A percentile compares a stretch with the other conserved stretches of the same genome.
These are phyloP conservation scores for Yamadazyma philogaea DNA, from an alignment of 805 yeast species.

Conservation along the genomic window DNA sequence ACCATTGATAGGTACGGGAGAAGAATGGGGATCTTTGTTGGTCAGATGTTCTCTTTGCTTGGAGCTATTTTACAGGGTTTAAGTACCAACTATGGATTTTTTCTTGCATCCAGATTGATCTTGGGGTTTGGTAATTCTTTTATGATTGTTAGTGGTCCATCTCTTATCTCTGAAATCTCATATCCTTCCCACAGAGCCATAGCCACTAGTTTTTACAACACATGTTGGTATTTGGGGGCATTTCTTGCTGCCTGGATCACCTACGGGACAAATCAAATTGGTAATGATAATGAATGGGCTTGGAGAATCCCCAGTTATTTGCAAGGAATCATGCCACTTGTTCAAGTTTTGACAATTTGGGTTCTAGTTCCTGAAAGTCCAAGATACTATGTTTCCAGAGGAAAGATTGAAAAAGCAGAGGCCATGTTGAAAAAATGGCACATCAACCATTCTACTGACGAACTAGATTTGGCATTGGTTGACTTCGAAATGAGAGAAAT, in stretches of 20 bases:
- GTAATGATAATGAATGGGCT: constrained; percentile 29
- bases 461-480: constrained; percentile 14
- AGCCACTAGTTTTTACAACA: constrained; percentile 44
- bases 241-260: constrained; percentile 51
- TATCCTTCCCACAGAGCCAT: constrained; percentile 45
- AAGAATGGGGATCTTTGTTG: constrained; percentile 26
- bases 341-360: constrained; percentile 36
- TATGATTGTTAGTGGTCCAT: constrained; percentile 44
- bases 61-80: constrained; percentile 39
- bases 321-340: constrained; percentile 47
- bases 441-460: constrained; percentile 29
- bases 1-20: constrained; percentile 40
- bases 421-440: constrained; percentile 37
- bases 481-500: constrained; percentile 17
- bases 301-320: constrained; percentile 57
- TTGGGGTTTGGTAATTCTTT: constrained; percentile 46
- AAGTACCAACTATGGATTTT: constrained; percentile 34
- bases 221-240: constrained; percentile 55
- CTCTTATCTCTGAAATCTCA: constrained; percentile 49
- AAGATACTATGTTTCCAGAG: constrained; percentile 41
- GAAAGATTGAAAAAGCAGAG: constrained; percentile 42
- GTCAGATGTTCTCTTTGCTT: constrained; percentile 24
- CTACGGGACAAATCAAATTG: constrained; percentile 37
- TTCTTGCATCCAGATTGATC: constrained; percentile 44
- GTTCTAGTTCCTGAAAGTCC: constrained; percentile 51